Evolutionary conservation across 257 asterid species (phyloP), one percentile per base, ranked within the genome.

Genomic region (Lycium ferocissimum): DNA sequence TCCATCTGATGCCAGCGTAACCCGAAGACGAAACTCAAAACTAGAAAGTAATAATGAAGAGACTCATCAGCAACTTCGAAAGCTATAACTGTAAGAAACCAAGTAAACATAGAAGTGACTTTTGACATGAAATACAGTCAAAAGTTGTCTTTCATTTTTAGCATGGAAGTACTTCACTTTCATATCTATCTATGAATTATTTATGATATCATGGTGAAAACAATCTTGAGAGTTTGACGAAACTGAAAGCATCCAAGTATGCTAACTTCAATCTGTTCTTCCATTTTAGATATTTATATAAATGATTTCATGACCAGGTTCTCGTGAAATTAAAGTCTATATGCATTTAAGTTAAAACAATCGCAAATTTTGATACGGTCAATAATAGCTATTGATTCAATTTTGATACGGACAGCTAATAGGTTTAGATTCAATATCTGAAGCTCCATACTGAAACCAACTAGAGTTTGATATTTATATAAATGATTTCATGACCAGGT

Each of bases 1-100:
- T 43, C 99, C 99, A 78, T 91, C 95, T 8, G 92, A 89, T 56
- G 96, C 88, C 75, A 96, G 94, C 85, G 94, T 87, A 49, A 95
- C 94, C 62, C 98, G 92, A 66, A 94, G 96, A 76, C 98, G 98
- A 79, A 94, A 88, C 84, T 96, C 97, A 88, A 95, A 95, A 79
- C 99, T 95, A 90, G 73, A 79, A 72, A 85, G 20, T 80, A 37
- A 66, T 84, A 79, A 49, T 49, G 43, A 75, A 78, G 43, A 83
- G 72, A 51, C 17, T 78, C 82, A 78, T 53, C 49, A 83, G 82
- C 53, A 81, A 79, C 59, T 59, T 51, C 15, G 37, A 78, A 78
- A 78, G 82, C 82, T 26, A 51, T 14, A 26, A 76, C 63, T 26
- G 63, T 13, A 33, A 53, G 63, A 76, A 76, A 76, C 47, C 22